These are phyloP conservation scores for Penstemon eatonii DNA, from an alignment of 257 asterid genomes.

Conservation along the genomic window DNA sequence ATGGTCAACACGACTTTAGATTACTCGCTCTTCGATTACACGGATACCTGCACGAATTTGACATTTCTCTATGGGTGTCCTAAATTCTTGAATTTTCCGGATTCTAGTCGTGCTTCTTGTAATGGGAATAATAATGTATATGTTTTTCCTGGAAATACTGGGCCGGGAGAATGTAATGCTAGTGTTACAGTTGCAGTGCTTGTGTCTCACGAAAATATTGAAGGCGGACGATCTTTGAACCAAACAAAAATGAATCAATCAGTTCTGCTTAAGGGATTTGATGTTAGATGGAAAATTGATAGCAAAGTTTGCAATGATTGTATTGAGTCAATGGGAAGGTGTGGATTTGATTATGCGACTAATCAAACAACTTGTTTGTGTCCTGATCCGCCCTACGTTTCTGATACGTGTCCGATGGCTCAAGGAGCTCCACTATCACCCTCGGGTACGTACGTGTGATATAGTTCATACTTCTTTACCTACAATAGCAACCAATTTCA, in stretches of 20 bases:
- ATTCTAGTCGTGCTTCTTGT: conserved; percentile 31
- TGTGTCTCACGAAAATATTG: conserved; percentile 20
- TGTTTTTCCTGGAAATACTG: conserved; percentile 42
- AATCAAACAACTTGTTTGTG: conserved; percentile 55
- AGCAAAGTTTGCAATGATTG: conserved; percentile 48
- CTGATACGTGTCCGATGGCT: too few species aligned
- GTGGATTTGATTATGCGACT: conserved; percentile 41
- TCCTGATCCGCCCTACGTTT: conserved; percentile 43
- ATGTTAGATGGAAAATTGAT: conserved; percentile 52
- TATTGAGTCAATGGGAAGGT: conserved; percentile 46
- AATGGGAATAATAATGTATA: conserved; percentile 28
- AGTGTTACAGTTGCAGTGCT: conserved; percentile 54
- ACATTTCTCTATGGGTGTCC: conserved; percentile 65
- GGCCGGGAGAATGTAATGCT: conserved; percentile 43
- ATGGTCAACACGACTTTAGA: conserved; percentile 62
- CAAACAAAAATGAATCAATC: conserved; percentile 29
- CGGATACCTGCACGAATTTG: conserved; percentile 38
- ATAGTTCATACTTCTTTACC: too few species aligned
- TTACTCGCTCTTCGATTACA: conserved; percentile 43
- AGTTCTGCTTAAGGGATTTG: conserved; percentile 49
- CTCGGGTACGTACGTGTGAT: conserved; percentile 18
- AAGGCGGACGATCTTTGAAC: conserved; percentile 20
- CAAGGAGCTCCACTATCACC: conserved; percentile 25
- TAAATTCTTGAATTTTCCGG: conserved; percentile 9
- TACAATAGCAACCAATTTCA: too few species aligned